Evolutionary conservation across 2,329 filamentous ascomycete genomes (phyloP).

Genomic region (Verticillium isaacii): DNA sequence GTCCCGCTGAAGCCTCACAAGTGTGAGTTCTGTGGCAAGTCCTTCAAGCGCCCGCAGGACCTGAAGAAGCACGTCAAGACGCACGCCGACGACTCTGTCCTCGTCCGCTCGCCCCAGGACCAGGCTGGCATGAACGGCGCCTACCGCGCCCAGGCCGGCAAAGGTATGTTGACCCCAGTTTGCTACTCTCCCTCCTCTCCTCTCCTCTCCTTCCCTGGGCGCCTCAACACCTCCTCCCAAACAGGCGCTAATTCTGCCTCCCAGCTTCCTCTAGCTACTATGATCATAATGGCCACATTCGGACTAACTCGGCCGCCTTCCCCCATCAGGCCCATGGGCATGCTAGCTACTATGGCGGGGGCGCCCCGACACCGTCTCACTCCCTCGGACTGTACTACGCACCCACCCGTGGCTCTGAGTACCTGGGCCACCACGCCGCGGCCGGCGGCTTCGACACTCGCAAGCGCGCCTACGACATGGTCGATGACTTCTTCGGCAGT

Average conservation of each 20-base stretch:
- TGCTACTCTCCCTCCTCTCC: conserved; percentile 3
- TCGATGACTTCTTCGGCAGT: conserved; percentile 92
- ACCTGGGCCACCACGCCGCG: conserved; percentile 50
- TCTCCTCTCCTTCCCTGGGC: conserved; percentile 12
- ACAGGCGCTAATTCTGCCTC: conserved; percentile 36
- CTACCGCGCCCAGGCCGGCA: conserved; percentile 49
- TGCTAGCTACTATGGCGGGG: conserved; percentile 48
- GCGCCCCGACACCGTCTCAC: conserved; percentile 32
- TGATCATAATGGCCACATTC: conserved; percentile 61
- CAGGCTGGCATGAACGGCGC: conserved; percentile 42
- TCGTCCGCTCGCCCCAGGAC: conserved; percentile 49
- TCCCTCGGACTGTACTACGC: conserved; percentile 58
- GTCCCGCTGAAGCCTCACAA: conserved; percentile 99
- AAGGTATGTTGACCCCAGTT: conserved; percentile 38
- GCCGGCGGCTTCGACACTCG: conserved; percentile 57
- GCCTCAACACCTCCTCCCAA: conserved; percentile 12
- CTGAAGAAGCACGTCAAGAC: conserved; percentile 99
- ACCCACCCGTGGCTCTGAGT: conserved; percentile 36
- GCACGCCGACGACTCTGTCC: conserved; percentile 89
- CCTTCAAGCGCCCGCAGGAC: conserved; percentile 98
- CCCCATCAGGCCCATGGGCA: conserved; percentile 49
- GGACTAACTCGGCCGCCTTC: conserved; percentile 49
- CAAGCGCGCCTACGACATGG: conserved; percentile 80
- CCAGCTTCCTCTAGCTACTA: conserved; percentile 55
- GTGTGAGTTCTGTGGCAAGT: conserved; percentile 97